A percentile compares a stretch with the other conserved stretches of the same genome.
Conservation (phyloP, 176 grass and related monocot species). For the Themeda triandra region DNA sequence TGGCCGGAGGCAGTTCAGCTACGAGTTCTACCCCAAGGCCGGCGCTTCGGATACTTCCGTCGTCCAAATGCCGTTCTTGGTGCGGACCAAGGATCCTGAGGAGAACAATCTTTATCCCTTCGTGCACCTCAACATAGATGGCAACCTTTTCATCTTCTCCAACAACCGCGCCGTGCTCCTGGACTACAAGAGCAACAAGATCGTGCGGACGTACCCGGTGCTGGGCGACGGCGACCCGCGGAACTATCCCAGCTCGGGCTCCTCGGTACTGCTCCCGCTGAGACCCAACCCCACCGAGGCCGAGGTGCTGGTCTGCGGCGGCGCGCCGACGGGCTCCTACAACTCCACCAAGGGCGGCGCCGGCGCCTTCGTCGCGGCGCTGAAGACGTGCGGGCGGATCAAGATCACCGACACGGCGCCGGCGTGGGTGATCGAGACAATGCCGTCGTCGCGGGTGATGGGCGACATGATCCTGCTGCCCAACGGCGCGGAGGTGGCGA, state of each 20-base stretch:
- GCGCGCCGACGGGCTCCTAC: slow-evolving; percentile 60
- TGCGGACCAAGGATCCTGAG: slow-evolving; percentile 44
- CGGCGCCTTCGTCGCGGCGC: slow-evolving; percentile 27
- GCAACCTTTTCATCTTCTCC: slow-evolving; percentile 84
- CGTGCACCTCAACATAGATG: slow-evolving; percentile 75
- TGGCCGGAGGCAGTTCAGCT: slow-evolving; percentile 64
- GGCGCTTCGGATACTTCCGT: slow-evolving; percentile 22
- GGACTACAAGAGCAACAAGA: slow-evolving; percentile 56
- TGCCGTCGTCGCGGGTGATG: slow-evolving; percentile 84
- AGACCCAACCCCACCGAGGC: slow-evolving; percentile 55
- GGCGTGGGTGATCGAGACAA: slow-evolving; percentile 66
- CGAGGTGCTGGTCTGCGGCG: slow-evolving; percentile 82
- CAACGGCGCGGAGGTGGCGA: slow-evolving; percentile 56
- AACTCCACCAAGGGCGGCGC: slow-evolving; percentile 25
- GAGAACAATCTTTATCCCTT: slow-evolving; percentile 93
- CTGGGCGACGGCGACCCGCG: slow-evolving; percentile 58
- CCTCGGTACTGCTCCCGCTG: slow-evolving; percentile 66
- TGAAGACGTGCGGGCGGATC: slow-evolving; percentile 70
- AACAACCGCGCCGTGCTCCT: slow-evolving; percentile 73
- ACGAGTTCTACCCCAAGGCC: slow-evolving; percentile 73
- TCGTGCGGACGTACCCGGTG: slow-evolving; percentile 53
- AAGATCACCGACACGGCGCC: slow-evolving; percentile 66
- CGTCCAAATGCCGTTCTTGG: slow-evolving; percentile 41
- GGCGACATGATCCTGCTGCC: slow-evolving; percentile 82
- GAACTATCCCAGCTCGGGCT: slow-evolving; percentile 85